phyloP scores from a whole-genome alignment of 805 yeast genomes.

The Zygosaccharomyces rouxii region DNA sequence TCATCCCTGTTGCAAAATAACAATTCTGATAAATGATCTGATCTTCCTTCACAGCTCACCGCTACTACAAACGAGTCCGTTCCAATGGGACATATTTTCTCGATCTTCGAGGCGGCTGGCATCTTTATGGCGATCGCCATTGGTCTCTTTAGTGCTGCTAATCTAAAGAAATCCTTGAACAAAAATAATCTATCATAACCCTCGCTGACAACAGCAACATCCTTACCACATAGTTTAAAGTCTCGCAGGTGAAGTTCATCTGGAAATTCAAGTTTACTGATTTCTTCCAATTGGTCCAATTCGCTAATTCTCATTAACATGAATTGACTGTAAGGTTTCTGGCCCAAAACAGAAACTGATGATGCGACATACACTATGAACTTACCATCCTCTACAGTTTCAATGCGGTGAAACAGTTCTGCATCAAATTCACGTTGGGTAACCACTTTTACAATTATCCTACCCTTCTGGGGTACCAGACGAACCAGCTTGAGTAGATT shows the following conservation, averaged over 20 bases:
- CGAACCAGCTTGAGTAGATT: conserved; percentile 16
- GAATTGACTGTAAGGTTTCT: neutral
- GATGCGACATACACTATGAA: conserved; percentile 3
- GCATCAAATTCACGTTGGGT: conserved; percentile 5
- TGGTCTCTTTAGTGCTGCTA: neutral
- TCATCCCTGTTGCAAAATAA: conserved; percentile 12
- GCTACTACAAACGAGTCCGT: conserved; percentile 13
- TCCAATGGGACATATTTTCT: conserved; percentile 9
- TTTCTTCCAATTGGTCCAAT: conserved; percentile 2
- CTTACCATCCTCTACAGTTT: conserved; percentile 7
- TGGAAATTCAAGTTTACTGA: conserved; percentile 4
- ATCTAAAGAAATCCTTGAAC: conserved; percentile 10
- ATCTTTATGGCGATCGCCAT: conserved; percentile 4
- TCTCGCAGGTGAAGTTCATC: conserved; percentile 5
- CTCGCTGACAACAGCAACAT: conserved; percentile 13
- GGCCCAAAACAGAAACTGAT: neutral
- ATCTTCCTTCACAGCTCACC: conserved; percentile 8
- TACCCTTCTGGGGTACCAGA: conserved; percentile 17
- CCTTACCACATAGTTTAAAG: conserved; percentile 16
- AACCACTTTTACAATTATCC: conserved; percentile 11
- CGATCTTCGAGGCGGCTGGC: conserved; percentile 7
- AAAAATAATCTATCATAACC: conserved; percentile 10
- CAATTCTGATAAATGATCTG: conserved; percentile 10
- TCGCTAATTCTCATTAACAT: conserved; percentile 1
- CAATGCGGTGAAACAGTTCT: conserved; percentile 3